phyloP scores from a whole-genome alignment of 179 eudicot species.

The Beta macrorhiza region DNA sequence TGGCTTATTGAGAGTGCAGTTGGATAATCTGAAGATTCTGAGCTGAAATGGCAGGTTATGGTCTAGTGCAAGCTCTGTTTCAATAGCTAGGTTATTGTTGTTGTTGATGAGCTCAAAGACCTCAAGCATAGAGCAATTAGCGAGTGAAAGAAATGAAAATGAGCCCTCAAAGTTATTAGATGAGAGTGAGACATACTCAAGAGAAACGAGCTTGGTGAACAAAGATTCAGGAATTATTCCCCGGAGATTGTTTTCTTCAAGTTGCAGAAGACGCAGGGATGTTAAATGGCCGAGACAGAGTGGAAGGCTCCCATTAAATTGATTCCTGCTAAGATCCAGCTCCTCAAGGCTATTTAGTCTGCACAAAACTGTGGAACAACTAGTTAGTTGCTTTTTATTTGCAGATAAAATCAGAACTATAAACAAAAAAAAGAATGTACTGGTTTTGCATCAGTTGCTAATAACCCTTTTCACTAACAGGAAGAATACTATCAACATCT shows the following conservation, averaged over 20 bases:
- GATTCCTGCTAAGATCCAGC: constrained; percentile 17
- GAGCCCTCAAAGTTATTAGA: constrained; percentile 19
- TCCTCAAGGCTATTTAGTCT: constrained; percentile 7
- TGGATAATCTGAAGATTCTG: constrained; percentile 21
- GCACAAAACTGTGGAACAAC: constrained; percentile 5
- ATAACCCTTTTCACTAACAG: not conserved
- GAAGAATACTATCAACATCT: not conserved
- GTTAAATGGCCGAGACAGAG: constrained; percentile 8
- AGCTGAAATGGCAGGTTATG: constrained; percentile 20
- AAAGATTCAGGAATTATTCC: constrained; percentile 15
- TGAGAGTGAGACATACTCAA: constrained; percentile 29
- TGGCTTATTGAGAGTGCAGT: constrained; percentile 24
- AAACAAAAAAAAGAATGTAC: not conserved
- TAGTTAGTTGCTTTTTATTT: not conserved
- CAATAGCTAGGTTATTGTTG: constrained; percentile 9
- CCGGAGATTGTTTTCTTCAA: constrained; percentile 1
- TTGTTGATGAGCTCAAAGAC: constrained; percentile 11
- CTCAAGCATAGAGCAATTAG: constrained; percentile 20
- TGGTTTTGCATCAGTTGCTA: not conserved
- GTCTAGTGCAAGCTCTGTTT: constrained; percentile 13
- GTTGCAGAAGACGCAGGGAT: constrained; percentile 7
- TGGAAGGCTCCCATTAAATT: constrained; percentile 10
- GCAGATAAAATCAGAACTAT: not conserved
- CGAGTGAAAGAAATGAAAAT: constrained; percentile 21
- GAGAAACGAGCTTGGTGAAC: constrained; percentile 19